Percentiles rank a stretch among this genome's conserved stretches.
phyloP scores from a whole-genome alignment of 73 alveolate genomes.

The Paramecium sexaurelia region DNA sequence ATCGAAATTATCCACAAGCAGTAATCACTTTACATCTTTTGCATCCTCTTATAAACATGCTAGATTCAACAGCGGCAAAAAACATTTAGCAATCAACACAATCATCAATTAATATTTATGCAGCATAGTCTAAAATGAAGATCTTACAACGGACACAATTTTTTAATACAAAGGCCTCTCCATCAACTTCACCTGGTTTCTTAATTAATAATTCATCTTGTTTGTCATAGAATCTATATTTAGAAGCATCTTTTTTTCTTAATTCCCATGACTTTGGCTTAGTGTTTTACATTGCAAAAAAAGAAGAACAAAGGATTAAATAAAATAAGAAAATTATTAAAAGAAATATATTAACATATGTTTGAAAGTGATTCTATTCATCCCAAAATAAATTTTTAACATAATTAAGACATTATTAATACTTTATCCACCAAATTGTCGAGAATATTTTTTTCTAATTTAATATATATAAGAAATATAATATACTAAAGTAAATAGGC shows the following conservation, averaged over 20 bases:
- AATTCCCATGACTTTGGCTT: slow-evolving; percentile 40
- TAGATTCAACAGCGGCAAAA: slow-evolving; percentile 86
- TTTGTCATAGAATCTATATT: slow-evolving; percentile 47
- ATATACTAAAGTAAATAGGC: background rate
- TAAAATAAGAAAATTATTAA: background rate
- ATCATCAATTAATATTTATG: slow-evolving; percentile 81
- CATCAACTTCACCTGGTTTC: slow-evolving; percentile 87
- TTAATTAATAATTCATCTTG: slow-evolving; percentile 76
- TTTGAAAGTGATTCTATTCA: slow-evolving; percentile 35
- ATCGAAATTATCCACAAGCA: slow-evolving; percentile 81
- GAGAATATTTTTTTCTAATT: slow-evolving; percentile 39
- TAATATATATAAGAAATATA: too few species aligned
- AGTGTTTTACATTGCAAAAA: background rate
- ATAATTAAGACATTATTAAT: slow-evolving; percentile 43
- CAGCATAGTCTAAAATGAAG: slow-evolving; percentile 79
- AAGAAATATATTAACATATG: background rate
- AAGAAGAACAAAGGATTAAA: background rate
- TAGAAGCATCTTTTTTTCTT: slow-evolving; percentile 29
- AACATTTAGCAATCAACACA: slow-evolving; percentile 80
- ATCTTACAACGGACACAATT: slow-evolving; percentile 77
- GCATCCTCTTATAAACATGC: slow-evolving; percentile 84
- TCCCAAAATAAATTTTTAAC: slow-evolving; percentile 18
- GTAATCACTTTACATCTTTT: slow-evolving; percentile 77
- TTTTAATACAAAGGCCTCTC: slow-evolving; percentile 76
- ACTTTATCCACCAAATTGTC: slow-evolving; percentile 24